phyloP scores from a whole-genome alignment of 2,329 filamentous ascomycete genomes.

The Beauveria varroae region DNA sequence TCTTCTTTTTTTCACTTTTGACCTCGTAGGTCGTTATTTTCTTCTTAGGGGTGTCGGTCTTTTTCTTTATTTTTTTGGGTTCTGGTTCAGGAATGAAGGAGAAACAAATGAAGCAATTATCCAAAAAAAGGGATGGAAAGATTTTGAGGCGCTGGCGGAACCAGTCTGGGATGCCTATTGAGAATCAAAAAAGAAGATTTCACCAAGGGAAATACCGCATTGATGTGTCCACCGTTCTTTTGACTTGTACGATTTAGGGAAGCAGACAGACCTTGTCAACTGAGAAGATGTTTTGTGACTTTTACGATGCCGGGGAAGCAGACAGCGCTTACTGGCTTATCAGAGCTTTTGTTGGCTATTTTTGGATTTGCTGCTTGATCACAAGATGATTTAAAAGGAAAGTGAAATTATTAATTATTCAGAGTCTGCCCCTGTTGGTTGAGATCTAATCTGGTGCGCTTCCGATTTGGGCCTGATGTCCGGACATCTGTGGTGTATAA shows the following conservation, averaged over 20 bases:
- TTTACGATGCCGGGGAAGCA: too few species aligned
- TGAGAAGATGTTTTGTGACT: too few species aligned
- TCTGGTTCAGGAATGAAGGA: neutral
- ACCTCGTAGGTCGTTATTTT: neutral
- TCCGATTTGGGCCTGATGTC: too few species aligned
- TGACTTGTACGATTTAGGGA: neutral
- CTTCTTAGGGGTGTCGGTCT: neutral
- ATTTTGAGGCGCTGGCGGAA: neutral
- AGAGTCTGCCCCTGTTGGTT: too few species aligned
- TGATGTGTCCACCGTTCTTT: neutral
- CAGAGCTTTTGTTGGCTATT: neutral
- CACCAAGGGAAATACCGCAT: neutral
- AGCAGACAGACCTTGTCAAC: neutral
- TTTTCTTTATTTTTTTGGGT: neutral
- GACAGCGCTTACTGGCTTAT: too few species aligned
- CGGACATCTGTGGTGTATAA: too few species aligned
- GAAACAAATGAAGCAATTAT: neutral
- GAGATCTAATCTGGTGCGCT: too few species aligned
- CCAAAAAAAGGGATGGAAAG: neutral
- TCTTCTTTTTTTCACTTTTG: slow-evolving; percentile 1
- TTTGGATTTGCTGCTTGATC: neutral
- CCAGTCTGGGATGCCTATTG: neutral
- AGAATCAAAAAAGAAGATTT: neutral
- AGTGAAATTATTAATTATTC: too few species aligned
- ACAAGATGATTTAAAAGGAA: neutral